Evolutionary conservation across 2,329 filamentous ascomycete species (phyloP), one percentile per base, ranked within the genome.

Genomic region (Fusarium sp.): DNA sequence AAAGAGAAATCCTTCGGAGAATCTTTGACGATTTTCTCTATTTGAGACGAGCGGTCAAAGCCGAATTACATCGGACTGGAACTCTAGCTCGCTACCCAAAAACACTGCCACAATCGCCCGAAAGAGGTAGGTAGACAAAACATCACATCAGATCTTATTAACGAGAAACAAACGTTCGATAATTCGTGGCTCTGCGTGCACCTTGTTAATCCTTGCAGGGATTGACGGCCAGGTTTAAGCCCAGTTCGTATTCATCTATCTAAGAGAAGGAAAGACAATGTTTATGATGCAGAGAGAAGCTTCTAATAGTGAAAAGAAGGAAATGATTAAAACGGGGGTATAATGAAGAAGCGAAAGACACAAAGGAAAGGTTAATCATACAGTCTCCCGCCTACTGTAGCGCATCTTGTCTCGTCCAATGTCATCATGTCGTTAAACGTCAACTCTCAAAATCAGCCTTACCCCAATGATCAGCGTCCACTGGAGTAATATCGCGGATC

Each of bases 261-360:
- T 71, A 62, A 70, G 65, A 24, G 24, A 20, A 53, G 15, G n/a
- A 65, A 41, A 66, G 18, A n/a, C 20, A n/a, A 48, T 15, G 13
- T 32, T 25, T 20, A 38, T 44, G 47, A 11, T 32, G 48, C 3
- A 16, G 24, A 44, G n/a, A 49, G 24, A 44, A 46, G 32, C n/a
- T 11, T 68, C 54, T 53, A 64, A 64, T 52, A 59, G 20, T 12
- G 34, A 15, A 58, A 43, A 27, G 41, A 46, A 40, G 54, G 41
- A 40, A 59, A 69, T 15, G 41, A 71, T 69, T 71, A 71, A 47
- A 66, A 52, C 4, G 62, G 46, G 65, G 68, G 67, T 70, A 70
- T 71, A 70, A 48, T 53, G 18, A 43, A 43, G 49, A 53, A 53
- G 24, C 30, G 34, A 53, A 53, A 53, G 34, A 43, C 25, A 18